These are phyloP conservation scores for Aspergillus fumigatiaffinis DNA, from an alignment of 2,329 filamentous ascomycete species.

Conservation along the genomic window DNA sequence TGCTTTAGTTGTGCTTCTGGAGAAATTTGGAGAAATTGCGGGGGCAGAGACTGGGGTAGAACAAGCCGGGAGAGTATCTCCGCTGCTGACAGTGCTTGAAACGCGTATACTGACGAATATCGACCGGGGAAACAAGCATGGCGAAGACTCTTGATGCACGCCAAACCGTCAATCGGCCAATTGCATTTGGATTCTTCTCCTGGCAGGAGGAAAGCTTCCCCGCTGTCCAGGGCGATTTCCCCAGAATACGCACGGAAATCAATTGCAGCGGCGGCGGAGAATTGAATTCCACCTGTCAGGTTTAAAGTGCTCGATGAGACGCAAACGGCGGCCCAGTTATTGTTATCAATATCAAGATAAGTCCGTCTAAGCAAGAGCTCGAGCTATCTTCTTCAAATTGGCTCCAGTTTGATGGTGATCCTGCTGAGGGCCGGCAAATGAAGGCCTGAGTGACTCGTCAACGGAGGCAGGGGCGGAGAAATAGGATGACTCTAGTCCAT, in stretches of 20 bases:
- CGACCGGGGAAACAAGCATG: constrained; percentile 5
- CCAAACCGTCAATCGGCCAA: not conserved
- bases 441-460: too few species aligned
- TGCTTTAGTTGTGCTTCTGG: not conserved
- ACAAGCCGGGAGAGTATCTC: not conserved
- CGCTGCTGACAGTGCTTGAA: not conserved
- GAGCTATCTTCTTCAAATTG: too few species aligned
- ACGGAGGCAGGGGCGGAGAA: too few species aligned
- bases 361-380: not conserved
- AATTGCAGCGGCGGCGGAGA: constrained; percentile 16
- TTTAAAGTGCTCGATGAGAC: not conserved
- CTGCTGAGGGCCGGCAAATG: too few species aligned
- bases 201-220: not conserved
- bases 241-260: constrained; percentile 15
- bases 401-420: too few species aligned
- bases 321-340: not conserved
- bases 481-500: too few species aligned
- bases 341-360: not conserved
- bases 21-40: constrained; percentile 14
- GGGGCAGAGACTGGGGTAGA: constrained; percentile 1
- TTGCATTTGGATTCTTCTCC: not conserved
- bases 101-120: not conserved
- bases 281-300: constrained; percentile 18
- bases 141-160: not conserved
- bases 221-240: not conserved